A percentile compares a stretch with the other conserved stretches of the same genome.
Conservation (phyloP, 208 protist genomes). For the Leishmania lainsoni region DNA sequence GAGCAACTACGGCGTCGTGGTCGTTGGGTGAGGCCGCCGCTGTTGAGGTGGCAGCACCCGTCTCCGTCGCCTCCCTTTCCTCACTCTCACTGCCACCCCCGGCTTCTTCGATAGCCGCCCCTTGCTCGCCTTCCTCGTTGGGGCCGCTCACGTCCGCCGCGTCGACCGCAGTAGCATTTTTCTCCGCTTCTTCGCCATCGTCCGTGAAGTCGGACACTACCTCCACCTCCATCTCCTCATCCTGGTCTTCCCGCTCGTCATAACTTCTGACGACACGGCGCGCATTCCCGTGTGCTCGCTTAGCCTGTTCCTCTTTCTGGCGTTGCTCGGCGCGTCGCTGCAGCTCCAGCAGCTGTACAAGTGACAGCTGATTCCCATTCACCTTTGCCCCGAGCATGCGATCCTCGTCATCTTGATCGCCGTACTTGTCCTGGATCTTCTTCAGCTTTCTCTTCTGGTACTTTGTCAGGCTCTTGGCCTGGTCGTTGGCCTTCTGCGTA, state of each 20-base stretch:
- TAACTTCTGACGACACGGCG: not conserved
- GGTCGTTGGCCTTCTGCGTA: conserved; percentile 3
- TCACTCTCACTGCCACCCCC: not conserved
- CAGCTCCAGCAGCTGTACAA: conserved; percentile 46
- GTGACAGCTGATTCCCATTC: conserved; percentile 69
- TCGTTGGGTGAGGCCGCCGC: not conserved
- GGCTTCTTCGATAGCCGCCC: not conserved
- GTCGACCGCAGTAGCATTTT: not conserved
- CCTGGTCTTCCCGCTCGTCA: not conserved
- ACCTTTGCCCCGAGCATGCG: conserved; percentile 48
- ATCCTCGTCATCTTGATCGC: conserved; percentile 84
- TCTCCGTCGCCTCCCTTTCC: not conserved
- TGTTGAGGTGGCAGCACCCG: conserved; percentile 1
- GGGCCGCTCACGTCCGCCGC: not conserved
- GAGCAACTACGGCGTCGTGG: conserved; percentile 4
- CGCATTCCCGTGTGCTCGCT: conserved; percentile 17
- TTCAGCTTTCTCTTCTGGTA: conserved; percentile 76
- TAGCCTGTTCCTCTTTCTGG: conserved; percentile 13
- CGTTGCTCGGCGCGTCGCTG: conserved; percentile 12
- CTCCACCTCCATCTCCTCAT: conserved; percentile 16
- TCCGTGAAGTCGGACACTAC: conserved; percentile 17
- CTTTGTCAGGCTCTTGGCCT: conserved; percentile 43
- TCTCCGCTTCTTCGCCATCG: conserved; percentile 15
- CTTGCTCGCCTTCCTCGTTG: not conserved
- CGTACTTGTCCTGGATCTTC: conserved; percentile 78